Evolutionary conservation across 768 basidiomycete species (phyloP).

Genomic region (Boletus tomentosulus): DNA sequence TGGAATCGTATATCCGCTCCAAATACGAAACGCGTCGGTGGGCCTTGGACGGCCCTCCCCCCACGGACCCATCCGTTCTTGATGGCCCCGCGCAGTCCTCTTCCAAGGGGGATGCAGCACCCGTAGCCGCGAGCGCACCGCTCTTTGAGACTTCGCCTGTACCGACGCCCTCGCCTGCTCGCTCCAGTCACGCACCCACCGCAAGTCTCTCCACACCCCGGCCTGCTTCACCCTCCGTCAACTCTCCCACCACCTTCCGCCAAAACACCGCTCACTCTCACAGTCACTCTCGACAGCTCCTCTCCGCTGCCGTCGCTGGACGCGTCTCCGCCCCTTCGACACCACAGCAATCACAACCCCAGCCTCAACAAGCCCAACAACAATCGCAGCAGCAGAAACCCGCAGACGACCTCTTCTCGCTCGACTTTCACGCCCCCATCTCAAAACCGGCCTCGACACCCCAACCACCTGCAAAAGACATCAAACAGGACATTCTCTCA

Average conservation of each 20-base stretch:
- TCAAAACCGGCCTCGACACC: too few relatives aligned
- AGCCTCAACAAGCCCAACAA: conserved; percentile 15
- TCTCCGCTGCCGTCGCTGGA: conserved; percentile 38
- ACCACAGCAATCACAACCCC: conserved; percentile 8
- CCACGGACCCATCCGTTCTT: conserved; percentile 74
- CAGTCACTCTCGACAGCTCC: conserved; percentile 28
- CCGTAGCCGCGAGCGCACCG: background rate
- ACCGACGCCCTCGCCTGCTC: background rate
- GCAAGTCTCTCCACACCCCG: conserved; percentile 23
- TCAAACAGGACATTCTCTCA: too few relatives aligned
- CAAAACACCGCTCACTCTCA: conserved; percentile 10
- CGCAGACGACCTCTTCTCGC: too few relatives aligned
- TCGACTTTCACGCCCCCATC: too few relatives aligned
- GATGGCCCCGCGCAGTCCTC: conserved; percentile 38
- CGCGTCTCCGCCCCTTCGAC: conserved; percentile 12
- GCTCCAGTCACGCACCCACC: conserved; percentile 11
- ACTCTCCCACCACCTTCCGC: conserved; percentile 20
- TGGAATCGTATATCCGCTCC: conserved; percentile 94
- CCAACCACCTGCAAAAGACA: too few relatives aligned
- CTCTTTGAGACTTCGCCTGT: conserved; percentile 8
- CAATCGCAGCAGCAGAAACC: conserved; percentile 33
- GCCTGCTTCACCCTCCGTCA: conserved; percentile 27
- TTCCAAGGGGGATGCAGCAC: conserved; percentile 6
- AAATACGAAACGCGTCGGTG: conserved; percentile 94
- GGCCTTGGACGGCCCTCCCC: conserved; percentile 88